Evolutionary conservation across 768 basidiomycete genomes (phyloP).

Genomic region (Suillus sp.): DNA sequence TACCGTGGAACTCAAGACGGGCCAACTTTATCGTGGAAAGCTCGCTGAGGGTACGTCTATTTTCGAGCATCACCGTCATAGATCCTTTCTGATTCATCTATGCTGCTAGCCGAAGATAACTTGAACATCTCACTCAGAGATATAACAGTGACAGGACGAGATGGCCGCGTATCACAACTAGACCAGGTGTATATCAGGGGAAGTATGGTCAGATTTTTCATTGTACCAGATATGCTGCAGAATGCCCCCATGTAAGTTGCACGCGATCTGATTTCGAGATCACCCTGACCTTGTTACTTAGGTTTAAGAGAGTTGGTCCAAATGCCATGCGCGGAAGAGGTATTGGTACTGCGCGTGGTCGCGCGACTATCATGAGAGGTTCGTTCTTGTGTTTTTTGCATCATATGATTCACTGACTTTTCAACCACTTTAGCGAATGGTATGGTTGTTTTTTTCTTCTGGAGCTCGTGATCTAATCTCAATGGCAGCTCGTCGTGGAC

Average conservation of each 20-base stretch:
- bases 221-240: slow-evolving; percentile 98
- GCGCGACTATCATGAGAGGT: slow-evolving; percentile 99
- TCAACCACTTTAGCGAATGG: slow-evolving; percentile 66
- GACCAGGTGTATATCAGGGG: slow-evolving; percentile 99
- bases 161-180: slow-evolving; percentile 97
- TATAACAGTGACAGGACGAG: slow-evolving; percentile 96
- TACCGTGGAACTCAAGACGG: slow-evolving; percentile 98
- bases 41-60: slow-evolving; percentile 82
- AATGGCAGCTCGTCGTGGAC: slow-evolving; percentile 77
- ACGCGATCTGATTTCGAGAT: slow-evolving; percentile 7
- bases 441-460: slow-evolving; percentile 34
- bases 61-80: slow-evolving; percentile 12
- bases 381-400: slow-evolving; percentile 32
- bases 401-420: slow-evolving; percentile 21
- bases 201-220: slow-evolving; percentile 98
- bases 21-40: slow-evolving; percentile 96
- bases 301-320: slow-evolving; percentile 99
- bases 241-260: slow-evolving; percentile 93
- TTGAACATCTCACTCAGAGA: slow-evolving; percentile 95
- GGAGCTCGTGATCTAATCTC: slow-evolving; percentile 19
- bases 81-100: slow-evolving; percentile 24
- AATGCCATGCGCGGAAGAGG: slow-evolving; percentile 98
- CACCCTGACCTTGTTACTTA: slow-evolving; percentile 34
- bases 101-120: slow-evolving; percentile 88
- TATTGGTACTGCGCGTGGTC: slow-evolving; percentile 98